Evolutionary conservation across 257 asterid species (phyloP).

Genomic region (Linaria vulgaris): DNA sequence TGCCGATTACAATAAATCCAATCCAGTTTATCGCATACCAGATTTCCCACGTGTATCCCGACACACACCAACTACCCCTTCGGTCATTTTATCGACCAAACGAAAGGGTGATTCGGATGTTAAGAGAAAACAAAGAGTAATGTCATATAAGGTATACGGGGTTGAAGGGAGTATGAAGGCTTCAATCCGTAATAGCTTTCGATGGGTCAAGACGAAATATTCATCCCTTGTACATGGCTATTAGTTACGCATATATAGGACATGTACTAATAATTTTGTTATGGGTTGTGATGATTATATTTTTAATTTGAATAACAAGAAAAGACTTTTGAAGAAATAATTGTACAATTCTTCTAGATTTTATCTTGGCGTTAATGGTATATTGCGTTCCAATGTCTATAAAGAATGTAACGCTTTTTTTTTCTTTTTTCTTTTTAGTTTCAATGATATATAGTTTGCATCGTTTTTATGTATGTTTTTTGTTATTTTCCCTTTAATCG

Average conservation of each 20-base stretch:
- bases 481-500: not conserved
- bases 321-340: too few relatives aligned
- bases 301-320: too few relatives aligned
- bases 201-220: conserved; percentile 47
- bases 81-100: conserved; percentile 13
- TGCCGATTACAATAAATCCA: not conserved
- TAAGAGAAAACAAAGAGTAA: conserved; percentile 43
- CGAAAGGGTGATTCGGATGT: conserved; percentile 17
- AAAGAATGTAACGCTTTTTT: conserved; percentile 1
- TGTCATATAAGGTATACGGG: conserved; percentile 36
- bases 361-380: not conserved
- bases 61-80: conserved; percentile 16
- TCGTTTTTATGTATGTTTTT: not conserved
- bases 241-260: not conserved
- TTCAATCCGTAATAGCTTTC: conserved; percentile 38
- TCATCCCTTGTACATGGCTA: conserved; percentile 37
- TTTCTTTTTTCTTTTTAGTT: too few relatives aligned
- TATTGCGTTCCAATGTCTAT: too few relatives aligned
- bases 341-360: too few relatives aligned
- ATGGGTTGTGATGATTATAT: not conserved
- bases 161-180: conserved; percentile 43
- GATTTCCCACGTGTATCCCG: conserved; percentile 2
- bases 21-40: not conserved
- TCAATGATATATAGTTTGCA: not conserved
- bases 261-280: not conserved